These are phyloP conservation scores for Litchi chinensis DNA, from an alignment of 345 rosid genomes.

Conservation along the genomic window DNA sequence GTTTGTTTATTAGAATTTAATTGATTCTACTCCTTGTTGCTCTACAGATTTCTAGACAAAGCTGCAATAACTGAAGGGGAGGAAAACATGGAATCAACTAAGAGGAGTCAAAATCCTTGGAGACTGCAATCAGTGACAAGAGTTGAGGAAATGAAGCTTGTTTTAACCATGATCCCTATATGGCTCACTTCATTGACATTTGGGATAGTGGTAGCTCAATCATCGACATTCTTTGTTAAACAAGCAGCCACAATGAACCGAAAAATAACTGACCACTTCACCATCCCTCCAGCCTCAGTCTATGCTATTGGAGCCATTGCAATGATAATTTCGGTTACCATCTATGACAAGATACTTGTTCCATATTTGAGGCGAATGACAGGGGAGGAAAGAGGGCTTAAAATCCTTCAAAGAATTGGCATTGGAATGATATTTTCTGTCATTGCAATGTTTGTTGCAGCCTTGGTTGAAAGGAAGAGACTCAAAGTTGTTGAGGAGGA, in stretches of 20 bases:
- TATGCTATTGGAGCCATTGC: slow-evolving; percentile 41
- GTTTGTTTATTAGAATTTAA: neutral
- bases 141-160: slow-evolving; percentile 49
- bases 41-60: slow-evolving; percentile 35
- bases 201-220: slow-evolving; percentile 28
- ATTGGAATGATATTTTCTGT: slow-evolving; percentile 48
- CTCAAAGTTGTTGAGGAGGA: slow-evolving; percentile 21
- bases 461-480: slow-evolving; percentile 49
- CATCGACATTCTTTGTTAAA: slow-evolving; percentile 33
- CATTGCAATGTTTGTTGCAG: slow-evolving; percentile 45
- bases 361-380: slow-evolving; percentile 40
- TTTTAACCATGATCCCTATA: slow-evolving; percentile 33
- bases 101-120: slow-evolving; percentile 18
- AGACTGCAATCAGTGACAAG: slow-evolving; percentile 34
- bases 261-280: slow-evolving; percentile 35
- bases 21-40: neutral
- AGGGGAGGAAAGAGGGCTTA: slow-evolving; percentile 52
- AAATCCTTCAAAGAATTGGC: slow-evolving; percentile 51
- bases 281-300: slow-evolving; percentile 50
- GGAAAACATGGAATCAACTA: neutral
- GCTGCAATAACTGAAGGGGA: slow-evolving; percentile 29
- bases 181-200: slow-evolving; percentile 31
- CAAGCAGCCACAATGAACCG: slow-evolving; percentile 52
- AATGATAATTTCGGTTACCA: slow-evolving; percentile 38
- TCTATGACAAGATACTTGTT: slow-evolving; percentile 50